Evolutionary conservation across 2,329 filamentous ascomycete genomes (phyloP).

Genomic region (Ascochyta fabae): DNA sequence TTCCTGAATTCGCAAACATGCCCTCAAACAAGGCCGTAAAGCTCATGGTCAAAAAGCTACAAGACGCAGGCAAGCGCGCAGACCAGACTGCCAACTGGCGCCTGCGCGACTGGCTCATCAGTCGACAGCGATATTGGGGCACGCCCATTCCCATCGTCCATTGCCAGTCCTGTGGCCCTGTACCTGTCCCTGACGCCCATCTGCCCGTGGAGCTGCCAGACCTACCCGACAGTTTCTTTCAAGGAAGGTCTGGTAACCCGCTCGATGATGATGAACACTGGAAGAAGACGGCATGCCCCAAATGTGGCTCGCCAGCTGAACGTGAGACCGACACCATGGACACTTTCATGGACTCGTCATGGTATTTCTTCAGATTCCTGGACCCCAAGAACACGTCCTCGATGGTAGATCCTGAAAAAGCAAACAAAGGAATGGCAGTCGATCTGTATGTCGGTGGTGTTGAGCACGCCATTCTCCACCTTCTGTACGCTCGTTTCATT

Average conservation of each 20-base stretch:
- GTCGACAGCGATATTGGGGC: conserved; percentile 92
- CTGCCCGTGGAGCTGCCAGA: conserved; percentile 78
- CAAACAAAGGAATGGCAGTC: conserved; percentile 69
- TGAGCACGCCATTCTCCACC: conserved; percentile 88
- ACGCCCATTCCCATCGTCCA: conserved; percentile 89
- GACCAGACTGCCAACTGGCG: conserved; percentile 75
- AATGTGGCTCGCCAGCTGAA: conserved; percentile 72
- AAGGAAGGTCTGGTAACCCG: conserved; percentile 76
- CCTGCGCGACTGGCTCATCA: conserved; percentile 87
- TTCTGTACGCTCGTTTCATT: conserved; percentile 88
- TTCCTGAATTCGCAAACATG: conserved; percentile 69
- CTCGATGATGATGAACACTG: conserved; percentile 75
- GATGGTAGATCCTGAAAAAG: conserved; percentile 67
- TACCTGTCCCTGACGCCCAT: conserved; percentile 77
- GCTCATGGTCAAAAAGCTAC: conserved; percentile 61
- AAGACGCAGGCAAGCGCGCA: conserved; percentile 62
- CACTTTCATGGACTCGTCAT: conserved; percentile 93
- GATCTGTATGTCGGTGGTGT: conserved; percentile 90
- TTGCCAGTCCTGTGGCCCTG: conserved; percentile 75
- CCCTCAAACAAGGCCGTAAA: conserved; percentile 67
- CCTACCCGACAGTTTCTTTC: conserved; percentile 71
- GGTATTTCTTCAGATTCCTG: conserved; percentile 85
- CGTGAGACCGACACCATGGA: conserved; percentile 96
- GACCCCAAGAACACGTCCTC: conserved; percentile 69
- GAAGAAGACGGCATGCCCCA: conserved; percentile 77